Evolutionary conservation across 108 stramenopile species (phyloP), one percentile per base, ranked within the genome.

Genomic region (Conticribra weissflogii): DNA sequence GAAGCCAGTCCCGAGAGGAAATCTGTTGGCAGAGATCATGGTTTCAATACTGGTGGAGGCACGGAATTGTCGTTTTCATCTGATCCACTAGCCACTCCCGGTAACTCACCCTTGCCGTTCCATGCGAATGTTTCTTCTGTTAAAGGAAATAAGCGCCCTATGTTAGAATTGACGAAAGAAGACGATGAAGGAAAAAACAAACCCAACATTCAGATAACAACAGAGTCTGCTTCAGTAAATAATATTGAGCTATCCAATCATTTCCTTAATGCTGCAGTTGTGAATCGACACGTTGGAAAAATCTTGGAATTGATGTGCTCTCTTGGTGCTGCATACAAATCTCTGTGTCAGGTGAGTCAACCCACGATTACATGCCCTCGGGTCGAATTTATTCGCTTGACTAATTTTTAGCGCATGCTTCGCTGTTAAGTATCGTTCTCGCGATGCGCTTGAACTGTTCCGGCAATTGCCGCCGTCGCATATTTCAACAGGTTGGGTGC

Each of bases 401-500:
- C n/a, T n/a, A n/a, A n/a, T n/a, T n/a, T n/a, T n/a, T n/a, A n/a
- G n/a, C n/a, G n/a, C n/a, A n/a, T n/a, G 23, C 28, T 23, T 47
- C 18, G 24, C 9, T 28, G 21, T 25, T n/a, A 30, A 90, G 70
- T 94, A 86, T 72, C 83, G 79, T 21, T 92, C 89, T 46, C 62
- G 66, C 8, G 88, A 92, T 68, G 86, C 96, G n/a, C 63, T 98
- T 46, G 78, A 87, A 54, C 62, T 89, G n/a, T 91, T 96, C 27
- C 79, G 90, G 24, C 56, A 55, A 46, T 78, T 98, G 12, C 96
- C 96, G 28, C 74, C 72, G 3, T 53, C 56, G 30, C 97, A 98
- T 45, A 92, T 91, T 54, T 78, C 88, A 33, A 96, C 96, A 17
- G 96, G 94, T 25, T 98, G 95, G 97, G 95, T 97, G 1, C 83